These are phyloP conservation scores for Fusarium xylarioides DNA, from an alignment of 2,329 filamentous ascomycete species.

Conservation along the genomic window DNA sequence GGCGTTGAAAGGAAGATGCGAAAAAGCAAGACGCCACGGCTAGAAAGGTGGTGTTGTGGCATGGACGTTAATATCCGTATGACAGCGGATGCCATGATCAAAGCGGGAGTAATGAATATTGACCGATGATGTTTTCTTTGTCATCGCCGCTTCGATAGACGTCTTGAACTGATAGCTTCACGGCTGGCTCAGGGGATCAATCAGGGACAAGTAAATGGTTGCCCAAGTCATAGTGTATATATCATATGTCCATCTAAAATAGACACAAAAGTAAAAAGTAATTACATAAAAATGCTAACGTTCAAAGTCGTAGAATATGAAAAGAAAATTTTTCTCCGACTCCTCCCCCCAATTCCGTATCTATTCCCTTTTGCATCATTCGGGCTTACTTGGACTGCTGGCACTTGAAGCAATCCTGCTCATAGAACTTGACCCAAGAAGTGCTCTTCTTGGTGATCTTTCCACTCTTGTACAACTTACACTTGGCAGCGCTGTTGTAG, in stretches of 20 bases:
- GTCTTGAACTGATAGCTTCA: background rate
- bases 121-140: background rate
- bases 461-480: constrained; percentile 23
- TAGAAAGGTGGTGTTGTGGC: background rate
- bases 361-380: background rate
- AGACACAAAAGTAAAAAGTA: constrained; percentile 4
- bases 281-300: constrained; percentile 33
- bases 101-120: background rate
- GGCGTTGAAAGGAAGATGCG: background rate
- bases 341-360: background rate
- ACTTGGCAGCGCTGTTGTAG: constrained; percentile 12
- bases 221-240: constrained; percentile 27
- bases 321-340: constrained; percentile 1
- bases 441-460: background rate
- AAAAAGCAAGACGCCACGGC: background rate
- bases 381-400: background rate
- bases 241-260: constrained; percentile 13
- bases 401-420: constrained; percentile 28
- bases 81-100: background rate
- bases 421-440: constrained; percentile 23
- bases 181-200: background rate
- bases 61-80: background rate
- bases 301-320: constrained; percentile 19
- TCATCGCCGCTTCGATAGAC: background rate
- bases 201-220: constrained; percentile 18